Conservation (phyloP, 1,284 basidiomycete genomes). For the Erythrobasidium hasegawianum region DNA sequence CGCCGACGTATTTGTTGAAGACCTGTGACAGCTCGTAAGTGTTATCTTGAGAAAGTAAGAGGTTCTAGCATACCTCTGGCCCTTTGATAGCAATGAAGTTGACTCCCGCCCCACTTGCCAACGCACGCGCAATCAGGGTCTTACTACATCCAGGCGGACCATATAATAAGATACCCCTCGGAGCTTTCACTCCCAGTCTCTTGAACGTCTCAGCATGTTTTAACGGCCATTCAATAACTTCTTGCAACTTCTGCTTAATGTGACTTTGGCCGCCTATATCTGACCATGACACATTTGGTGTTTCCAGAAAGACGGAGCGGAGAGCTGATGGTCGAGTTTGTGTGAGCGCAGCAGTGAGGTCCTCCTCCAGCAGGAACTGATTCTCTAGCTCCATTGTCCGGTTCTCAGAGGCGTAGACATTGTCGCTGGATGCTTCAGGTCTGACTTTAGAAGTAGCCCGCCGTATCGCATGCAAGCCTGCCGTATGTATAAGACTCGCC, state of each 20-base stretch:
- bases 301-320: constrained; percentile 86
- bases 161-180: constrained; percentile 86
- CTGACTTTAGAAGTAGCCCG: constrained; percentile 48
- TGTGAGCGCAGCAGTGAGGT: constrained; percentile 70
- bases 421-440: not conserved
- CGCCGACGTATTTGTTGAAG: constrained; percentile 94
- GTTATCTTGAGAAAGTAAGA: no score
- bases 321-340: constrained; percentile 86
- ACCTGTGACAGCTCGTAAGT: no score
- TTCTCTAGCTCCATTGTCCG: constrained; percentile 56
- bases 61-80: constrained; percentile 76
- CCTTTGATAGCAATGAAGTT: constrained; percentile 99
- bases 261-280: constrained; percentile 83
- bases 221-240: constrained; percentile 93
- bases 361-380: constrained; percentile 48
- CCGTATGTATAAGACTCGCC: constrained; percentile 84
- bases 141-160: constrained; percentile 98
- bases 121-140: constrained; percentile 87
- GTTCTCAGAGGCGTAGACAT: not conserved
- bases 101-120: constrained; percentile 89
- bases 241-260: constrained; percentile 75
- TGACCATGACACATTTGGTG: constrained; percentile 73
- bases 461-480: constrained; percentile 85
- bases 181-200: constrained; percentile 80
- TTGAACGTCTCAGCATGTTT: constrained; percentile 78